Conservation (phyloP, 2,329 filamentous ascomycete species). For the Neofusicoccum sp. region DNA sequence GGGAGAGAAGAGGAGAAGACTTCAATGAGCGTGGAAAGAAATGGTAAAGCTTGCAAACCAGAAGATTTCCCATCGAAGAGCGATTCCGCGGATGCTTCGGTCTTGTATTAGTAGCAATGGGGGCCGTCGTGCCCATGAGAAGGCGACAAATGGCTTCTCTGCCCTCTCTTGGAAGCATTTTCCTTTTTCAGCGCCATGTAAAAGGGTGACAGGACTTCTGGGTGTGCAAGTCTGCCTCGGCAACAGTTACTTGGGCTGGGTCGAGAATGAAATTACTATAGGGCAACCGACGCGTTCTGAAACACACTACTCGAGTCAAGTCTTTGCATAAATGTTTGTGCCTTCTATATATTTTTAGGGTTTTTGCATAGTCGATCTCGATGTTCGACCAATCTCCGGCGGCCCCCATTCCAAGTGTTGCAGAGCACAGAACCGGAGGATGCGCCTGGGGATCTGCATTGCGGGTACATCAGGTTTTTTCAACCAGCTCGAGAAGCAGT, state of each 20-base stretch:
- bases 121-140: too few relatives aligned
- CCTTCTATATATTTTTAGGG: background rate
- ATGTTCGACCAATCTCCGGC: background rate
- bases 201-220: too few relatives aligned
- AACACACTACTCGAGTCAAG: slow-evolving; percentile 7
- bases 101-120: too few relatives aligned
- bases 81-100: too few relatives aligned
- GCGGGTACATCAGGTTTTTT: background rate
- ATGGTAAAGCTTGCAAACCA: slow-evolving; percentile 25
- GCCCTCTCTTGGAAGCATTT: too few relatives aligned
- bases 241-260: background rate
- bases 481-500: too few relatives aligned
- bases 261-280: background rate
- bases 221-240: too few relatives aligned
- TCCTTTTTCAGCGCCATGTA: too few relatives aligned
- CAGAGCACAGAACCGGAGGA: background rate
- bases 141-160: too few relatives aligned
- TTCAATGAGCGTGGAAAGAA: slow-evolving; percentile 34
- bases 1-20: slow-evolving; percentile 48
- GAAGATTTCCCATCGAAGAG: too few relatives aligned
- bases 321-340: background rate
- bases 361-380: background rate
- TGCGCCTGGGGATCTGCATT: background rate
- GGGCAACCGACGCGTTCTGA: background rate
- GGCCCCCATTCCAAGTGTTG: background rate